These are phyloP conservation scores for Blepharisma japonicum DNA, from an alignment of 73 alveolate genomes.

Conservation along the genomic window DNA sequence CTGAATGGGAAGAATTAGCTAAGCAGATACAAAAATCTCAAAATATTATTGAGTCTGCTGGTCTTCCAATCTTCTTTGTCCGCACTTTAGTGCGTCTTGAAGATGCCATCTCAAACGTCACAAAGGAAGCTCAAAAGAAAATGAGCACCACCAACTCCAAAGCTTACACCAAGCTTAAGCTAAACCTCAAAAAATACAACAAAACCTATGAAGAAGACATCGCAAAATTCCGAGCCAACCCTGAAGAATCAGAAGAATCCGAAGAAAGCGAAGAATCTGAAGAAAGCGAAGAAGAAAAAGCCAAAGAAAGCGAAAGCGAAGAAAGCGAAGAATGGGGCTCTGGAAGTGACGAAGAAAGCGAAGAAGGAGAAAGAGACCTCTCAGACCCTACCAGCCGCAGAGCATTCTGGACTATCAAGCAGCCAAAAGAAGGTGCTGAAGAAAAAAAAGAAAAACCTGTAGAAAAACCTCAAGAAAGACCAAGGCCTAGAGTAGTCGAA, in stretches of 20 bases:
- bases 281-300: slow-evolving; percentile 34
- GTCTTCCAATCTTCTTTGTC: slow-evolving; percentile 30
- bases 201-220: background rate
- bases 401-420: slow-evolving; percentile 33
- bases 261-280: slow-evolving; percentile 44
- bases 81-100: slow-evolving; percentile 38
- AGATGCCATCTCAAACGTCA: slow-evolving; percentile 33
- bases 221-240: background rate
- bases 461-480: slow-evolving; percentile 16
- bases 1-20: slow-evolving; percentile 47
- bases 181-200: slow-evolving; percentile 47
- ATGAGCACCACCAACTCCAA: slow-evolving; percentile 41
- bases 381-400: slow-evolving; percentile 38
- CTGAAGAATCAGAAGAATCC: slow-evolving; percentile 36
- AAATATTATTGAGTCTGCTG: background rate
- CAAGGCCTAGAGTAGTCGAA: background rate
- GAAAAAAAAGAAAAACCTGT: slow-evolving; percentile 34
- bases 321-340: slow-evolving; percentile 32
- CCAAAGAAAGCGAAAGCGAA: slow-evolving; percentile 29
- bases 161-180: slow-evolving; percentile 45
- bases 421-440: slow-evolving; percentile 34
- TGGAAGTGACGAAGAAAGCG: slow-evolving; percentile 27
- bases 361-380: background rate
- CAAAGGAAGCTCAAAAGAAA: slow-evolving; percentile 44
- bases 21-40: slow-evolving; percentile 36